These are phyloP conservation scores for Mycena amicta DNA, from an alignment of 768 basidiomycete species.

Conservation along the genomic window DNA sequence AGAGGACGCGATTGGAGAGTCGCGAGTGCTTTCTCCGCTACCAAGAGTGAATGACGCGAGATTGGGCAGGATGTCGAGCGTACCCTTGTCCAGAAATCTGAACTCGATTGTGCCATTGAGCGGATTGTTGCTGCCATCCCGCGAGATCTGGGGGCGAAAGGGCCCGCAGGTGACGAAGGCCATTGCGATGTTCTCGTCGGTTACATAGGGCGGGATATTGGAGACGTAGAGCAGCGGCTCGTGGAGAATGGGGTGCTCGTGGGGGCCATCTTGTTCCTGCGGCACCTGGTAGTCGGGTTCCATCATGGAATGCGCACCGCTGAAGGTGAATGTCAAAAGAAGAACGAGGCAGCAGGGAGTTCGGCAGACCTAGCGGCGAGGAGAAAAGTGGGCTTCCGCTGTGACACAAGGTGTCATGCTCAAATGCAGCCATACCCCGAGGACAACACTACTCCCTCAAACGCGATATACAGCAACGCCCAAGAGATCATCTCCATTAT, in stretches of 20 bases:
- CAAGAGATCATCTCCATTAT: neutral
- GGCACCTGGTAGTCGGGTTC: constrained; percentile 44
- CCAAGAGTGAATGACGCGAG: constrained; percentile 6
- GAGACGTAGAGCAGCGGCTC: constrained; percentile 84
- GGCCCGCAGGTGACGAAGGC: constrained; percentile 78
- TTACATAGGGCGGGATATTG: constrained; percentile 69
- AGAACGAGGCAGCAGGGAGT: neutral
- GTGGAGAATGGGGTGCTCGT: constrained; percentile 82
- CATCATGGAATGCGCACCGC: constrained; percentile 35
- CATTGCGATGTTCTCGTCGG: constrained; percentile 76
- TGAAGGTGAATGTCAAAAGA: neutral
- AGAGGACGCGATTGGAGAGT: constrained; percentile 79
- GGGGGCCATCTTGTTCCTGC: constrained; percentile 38
- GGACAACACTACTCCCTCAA: neutral
- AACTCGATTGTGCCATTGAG: constrained; percentile 82
- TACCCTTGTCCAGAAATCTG: constrained; percentile 80
- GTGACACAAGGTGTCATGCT: neutral
- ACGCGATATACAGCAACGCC: neutral
- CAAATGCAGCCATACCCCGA: neutral
- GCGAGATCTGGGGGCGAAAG: constrained; percentile 75
- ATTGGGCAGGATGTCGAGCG: constrained; percentile 25
- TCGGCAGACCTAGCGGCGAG: neutral
- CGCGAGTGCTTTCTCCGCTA: constrained; percentile 89
- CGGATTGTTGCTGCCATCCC: constrained; percentile 54
- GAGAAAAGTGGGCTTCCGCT: neutral